Conservation (phyloP, 2,329 filamentous ascomycete species). For the Celoporthe dispersa region DNA sequence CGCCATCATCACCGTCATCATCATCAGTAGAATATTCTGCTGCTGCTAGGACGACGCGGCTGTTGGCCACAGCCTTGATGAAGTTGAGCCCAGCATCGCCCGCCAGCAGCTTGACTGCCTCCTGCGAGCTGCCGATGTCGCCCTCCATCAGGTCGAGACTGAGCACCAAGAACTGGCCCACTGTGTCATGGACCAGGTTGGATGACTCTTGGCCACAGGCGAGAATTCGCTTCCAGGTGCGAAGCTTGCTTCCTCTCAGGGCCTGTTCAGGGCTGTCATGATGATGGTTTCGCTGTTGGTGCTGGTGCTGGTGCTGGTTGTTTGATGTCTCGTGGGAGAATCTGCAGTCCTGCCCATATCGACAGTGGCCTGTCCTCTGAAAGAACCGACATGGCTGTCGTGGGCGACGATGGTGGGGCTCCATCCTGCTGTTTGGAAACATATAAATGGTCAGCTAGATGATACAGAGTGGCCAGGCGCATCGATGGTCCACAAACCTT, state of each 20-base stretch:
- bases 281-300: neutral
- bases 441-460: neutral
- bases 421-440: neutral
- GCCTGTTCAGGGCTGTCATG: neutral
- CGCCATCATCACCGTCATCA: too few relatives aligned
- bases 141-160: slow-evolving; percentile 38
- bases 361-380: neutral
- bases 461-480: neutral
- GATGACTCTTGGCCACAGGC: neutral
- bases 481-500: neutral
- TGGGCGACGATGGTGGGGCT: neutral
- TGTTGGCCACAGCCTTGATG: slow-evolving; percentile 15
- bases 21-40: neutral
- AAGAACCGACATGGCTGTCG: neutral
- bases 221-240: slow-evolving; percentile 18
- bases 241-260: neutral
- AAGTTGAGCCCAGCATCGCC: slow-evolving; percentile 27
- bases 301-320: neutral
- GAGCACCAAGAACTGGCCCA: slow-evolving; percentile 37
- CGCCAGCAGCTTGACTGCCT: slow-evolving; percentile 30
- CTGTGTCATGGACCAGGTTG: neutral
- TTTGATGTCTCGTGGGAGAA: neutral
- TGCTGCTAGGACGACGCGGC: neutral
- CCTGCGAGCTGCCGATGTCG: slow-evolving; percentile 38
- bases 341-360: neutral